Evolutionary conservation across 1,284 basidiomycete species (phyloP).

Genomic region (Boletus smithii): DNA sequence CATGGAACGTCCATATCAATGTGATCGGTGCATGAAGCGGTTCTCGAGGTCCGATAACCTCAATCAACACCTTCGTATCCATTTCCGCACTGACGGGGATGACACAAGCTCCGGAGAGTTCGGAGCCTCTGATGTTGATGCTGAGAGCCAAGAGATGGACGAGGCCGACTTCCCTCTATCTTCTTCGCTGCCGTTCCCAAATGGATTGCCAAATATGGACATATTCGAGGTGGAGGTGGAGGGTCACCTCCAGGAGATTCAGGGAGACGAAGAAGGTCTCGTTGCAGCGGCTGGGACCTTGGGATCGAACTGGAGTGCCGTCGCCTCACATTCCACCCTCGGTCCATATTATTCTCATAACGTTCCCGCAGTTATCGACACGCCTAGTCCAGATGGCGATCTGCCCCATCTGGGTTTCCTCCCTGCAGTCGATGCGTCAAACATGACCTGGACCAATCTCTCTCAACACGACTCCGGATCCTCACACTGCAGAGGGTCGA

Average conservation of each 20-base stretch:
- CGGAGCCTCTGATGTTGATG: slow-evolving; percentile 25
- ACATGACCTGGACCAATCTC: slow-evolving; percentile 29
- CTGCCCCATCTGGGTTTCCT: slow-evolving; percentile 26
- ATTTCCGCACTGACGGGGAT: slow-evolving; percentile 47
- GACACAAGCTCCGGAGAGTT: slow-evolving; percentile 28
- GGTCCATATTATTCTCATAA: slow-evolving; percentile 26
- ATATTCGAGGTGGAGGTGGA: slow-evolving; percentile 60
- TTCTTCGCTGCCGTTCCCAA: slow-evolving; percentile 26
- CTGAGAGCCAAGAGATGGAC: slow-evolving; percentile 29
- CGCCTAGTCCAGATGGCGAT: slow-evolving; percentile 21
- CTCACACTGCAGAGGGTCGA: slow-evolving; percentile 36
- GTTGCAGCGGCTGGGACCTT: slow-evolving; percentile 30
- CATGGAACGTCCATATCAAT: slow-evolving; percentile 78
- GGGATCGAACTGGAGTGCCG: slow-evolving; percentile 15
- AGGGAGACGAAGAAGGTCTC: slow-evolving; percentile 60
- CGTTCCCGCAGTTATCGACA: slow-evolving; percentile 13
- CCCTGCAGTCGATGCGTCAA: slow-evolving; percentile 22
- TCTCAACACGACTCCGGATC: slow-evolving; percentile 35
- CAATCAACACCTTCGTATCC: slow-evolving; percentile 78
- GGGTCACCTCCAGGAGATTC: slow-evolving; percentile 54
- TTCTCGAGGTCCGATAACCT: slow-evolving; percentile 87
- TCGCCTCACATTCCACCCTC: slow-evolving; percentile 13
- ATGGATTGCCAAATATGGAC: slow-evolving; percentile 41
- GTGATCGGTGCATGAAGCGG: slow-evolving; percentile 68
- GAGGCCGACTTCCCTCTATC: slow-evolving; percentile 28